A percentile compares a stretch with the other conserved stretches of the same genome.
phyloP scores from a whole-genome alignment of 2,329 filamentous ascomycete species.

The Diaporthe eres region DNA sequence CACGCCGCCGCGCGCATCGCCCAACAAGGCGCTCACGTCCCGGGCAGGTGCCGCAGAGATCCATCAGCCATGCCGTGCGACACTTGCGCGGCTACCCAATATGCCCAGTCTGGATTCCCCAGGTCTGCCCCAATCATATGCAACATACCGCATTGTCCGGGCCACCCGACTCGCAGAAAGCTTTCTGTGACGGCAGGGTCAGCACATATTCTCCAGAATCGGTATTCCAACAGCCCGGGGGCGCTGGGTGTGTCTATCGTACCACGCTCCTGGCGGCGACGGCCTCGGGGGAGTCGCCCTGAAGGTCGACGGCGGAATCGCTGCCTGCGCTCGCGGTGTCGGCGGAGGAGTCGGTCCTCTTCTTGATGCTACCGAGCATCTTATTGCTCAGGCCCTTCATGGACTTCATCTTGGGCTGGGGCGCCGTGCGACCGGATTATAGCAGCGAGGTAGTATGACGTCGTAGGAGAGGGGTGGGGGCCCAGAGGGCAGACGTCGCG shows the following conservation, averaged over 20 bases:
- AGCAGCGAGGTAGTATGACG: background rate
- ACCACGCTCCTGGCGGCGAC: slow-evolving; percentile 77
- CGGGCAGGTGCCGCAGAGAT: background rate
- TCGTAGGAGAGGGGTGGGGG: background rate
- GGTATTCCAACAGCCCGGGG: slow-evolving; percentile 14
- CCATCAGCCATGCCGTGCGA: slow-evolving; percentile 7
- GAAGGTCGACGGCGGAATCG: slow-evolving; percentile 47
- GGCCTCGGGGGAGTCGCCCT: slow-evolving; percentile 75
- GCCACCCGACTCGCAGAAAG: slow-evolving; percentile 84
- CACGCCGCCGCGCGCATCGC: background rate
- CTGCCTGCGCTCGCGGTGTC: slow-evolving; percentile 34
- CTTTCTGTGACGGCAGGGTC: slow-evolving; percentile 66
- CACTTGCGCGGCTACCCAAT: background rate
- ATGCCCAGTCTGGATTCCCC: background rate
- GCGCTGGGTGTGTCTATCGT: slow-evolving; percentile 52
- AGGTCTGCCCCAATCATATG: background rate
- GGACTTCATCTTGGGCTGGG: slow-evolving; percentile 42
- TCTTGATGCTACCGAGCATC: slow-evolving; percentile 69
- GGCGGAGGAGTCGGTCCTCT: slow-evolving; percentile 49
- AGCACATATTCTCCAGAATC: slow-evolving; percentile 38
- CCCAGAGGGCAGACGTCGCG: slow-evolving; percentile 6
- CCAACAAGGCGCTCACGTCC: background rate
- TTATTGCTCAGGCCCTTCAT: slow-evolving; percentile 69
- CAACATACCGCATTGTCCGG: slow-evolving; percentile 67
- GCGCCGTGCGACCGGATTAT: background rate